Evolutionary conservation across 148 eudicot species (phyloP).

Genomic region (Rhododendron griersonianum): DNA sequence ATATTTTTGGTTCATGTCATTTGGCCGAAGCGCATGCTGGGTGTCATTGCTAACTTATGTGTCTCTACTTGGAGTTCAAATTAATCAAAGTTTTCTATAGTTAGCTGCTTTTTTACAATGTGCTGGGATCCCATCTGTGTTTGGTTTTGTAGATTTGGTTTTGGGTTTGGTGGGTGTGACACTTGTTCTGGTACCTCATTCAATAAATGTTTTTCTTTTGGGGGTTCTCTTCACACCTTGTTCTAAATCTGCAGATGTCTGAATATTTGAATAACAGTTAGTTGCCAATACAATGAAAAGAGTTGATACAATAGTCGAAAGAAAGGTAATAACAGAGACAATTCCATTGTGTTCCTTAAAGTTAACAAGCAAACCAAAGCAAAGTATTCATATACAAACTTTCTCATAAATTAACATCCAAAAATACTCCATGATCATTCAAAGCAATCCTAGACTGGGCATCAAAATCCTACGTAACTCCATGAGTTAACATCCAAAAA

Average conservation of each 20-base stretch:
- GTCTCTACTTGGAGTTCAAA: neutral
- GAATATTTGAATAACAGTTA: constrained; percentile 25
- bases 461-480: too few relatives aligned
- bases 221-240: neutral
- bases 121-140: neutral
- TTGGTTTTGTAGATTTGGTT: neutral
- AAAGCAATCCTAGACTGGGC: too few relatives aligned
- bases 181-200: neutral
- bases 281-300: constrained; percentile 45
- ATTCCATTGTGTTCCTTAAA: constrained; percentile 40
- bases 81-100: neutral
- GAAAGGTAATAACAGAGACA: constrained; percentile 65
- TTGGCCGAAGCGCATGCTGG: neutral
- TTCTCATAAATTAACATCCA: too few relatives aligned
- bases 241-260: constrained; percentile 11
- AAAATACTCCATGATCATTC: too few relatives aligned
- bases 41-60: neutral
- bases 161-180: neutral
- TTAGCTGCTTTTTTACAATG: neutral
- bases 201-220: neutral
- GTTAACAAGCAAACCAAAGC: too few relatives aligned
- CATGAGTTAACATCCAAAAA: too few relatives aligned
- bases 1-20: neutral
- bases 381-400: too few relatives aligned
- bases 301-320: constrained; percentile 50